Base-by-base conservation (phyloP, 441 rosid species). In the Cnidoscolus chayamansa region DNA sequence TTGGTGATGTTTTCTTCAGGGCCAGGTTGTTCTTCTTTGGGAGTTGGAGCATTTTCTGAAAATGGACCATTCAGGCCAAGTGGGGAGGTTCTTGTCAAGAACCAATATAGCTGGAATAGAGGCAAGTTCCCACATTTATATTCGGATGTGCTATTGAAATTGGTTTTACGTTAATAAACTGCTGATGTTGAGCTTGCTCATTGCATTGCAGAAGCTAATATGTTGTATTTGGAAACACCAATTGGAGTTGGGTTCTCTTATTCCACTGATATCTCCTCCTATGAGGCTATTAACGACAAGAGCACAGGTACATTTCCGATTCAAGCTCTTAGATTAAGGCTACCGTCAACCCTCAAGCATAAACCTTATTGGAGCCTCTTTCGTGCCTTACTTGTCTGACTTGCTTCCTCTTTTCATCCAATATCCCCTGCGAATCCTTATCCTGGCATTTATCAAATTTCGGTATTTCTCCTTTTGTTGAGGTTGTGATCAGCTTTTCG, bases 181-280 rank as follows among this genome's bases (percentile, higher is more conserved):
- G n/a, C 61, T 77, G 66, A 63, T 66, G 48, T 76, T 80, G 73
- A 71, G 7, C 67, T 10, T 55, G 54, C 45, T 68, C 19, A 59
- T 74, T 70, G 57, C 37, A 71, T 69, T 85, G 82, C 88, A 95
- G 99, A 88, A 80, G 99, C 98, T 11, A 95, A 95, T 79, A 91
- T 95, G 91, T 71, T 95, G 86, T 95, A 88, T 82, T 76, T 95
- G 82, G 99, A 95, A 78, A 73, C 98, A 68, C 99, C 99, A 37
- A 77, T 88, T 79, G 99, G 98, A 65, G 99, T 95, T 82, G 99
- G 99, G 64, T 95, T 93, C 89, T 95, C 99, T 75, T 95, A 90
- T 79, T 85, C 99, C n/a, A 70, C 82, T 15, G 89, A 91, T 68
- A 61, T 85, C 55, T 88, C 95, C 17, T 80, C 85, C 15, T 92